These are phyloP conservation scores for Fusarium musae DNA, from an alignment of 2,329 filamentous ascomycete genomes.

Conservation along the genomic window DNA sequence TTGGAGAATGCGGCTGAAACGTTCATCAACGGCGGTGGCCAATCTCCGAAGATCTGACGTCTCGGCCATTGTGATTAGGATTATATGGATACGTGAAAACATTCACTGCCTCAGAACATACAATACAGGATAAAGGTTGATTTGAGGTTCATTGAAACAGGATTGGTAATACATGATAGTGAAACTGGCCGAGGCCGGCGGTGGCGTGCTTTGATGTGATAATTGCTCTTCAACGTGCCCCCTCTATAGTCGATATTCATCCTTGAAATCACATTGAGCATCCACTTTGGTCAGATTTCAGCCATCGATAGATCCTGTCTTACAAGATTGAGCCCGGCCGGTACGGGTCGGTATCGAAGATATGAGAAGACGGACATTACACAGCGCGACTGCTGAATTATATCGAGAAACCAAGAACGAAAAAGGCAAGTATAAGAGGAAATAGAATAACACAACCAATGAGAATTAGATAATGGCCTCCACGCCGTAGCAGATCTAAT, in stretches of 20 bases:
- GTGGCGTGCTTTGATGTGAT: slow-evolving; percentile 28
- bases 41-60: slow-evolving; percentile 9
- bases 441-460: neutral
- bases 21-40: neutral
- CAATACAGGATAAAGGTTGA: neutral
- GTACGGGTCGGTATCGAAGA: neutral
- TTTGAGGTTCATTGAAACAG: neutral
- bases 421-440: neutral
- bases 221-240: slow-evolving; percentile 17
- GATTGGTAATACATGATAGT: neutral
- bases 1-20: neutral
- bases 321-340: neutral
- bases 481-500: slow-evolving; percentile 8
- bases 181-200: slow-evolving; percentile 14
- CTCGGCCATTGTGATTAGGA: neutral
- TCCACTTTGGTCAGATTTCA: neutral
- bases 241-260: neutral
- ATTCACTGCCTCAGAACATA: neutral
- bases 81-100: neutral
- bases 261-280: neutral
- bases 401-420: slow-evolving; percentile 2
- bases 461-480: neutral
- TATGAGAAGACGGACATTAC: slow-evolving; percentile 13
- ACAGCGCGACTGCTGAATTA: neutral
- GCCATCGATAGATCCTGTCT: neutral